Evolutionary conservation across 192 early-diverging fungal genomes (phyloP).

Genomic region (Rhizoclosmatium sp.): DNA sequence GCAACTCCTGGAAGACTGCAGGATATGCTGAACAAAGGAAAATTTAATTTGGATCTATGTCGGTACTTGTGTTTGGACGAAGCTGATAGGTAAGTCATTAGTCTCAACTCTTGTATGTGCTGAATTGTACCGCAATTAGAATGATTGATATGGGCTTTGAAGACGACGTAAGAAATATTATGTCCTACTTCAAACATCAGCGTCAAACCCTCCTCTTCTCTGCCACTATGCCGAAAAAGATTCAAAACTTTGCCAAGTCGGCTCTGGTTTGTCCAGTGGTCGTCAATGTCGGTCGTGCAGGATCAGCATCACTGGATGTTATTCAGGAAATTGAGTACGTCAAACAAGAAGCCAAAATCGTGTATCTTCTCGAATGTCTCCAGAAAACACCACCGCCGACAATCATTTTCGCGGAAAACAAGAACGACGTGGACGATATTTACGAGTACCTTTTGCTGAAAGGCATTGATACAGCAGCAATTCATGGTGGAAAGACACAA

Average conservation of each 20-base stretch:
- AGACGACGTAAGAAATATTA: constrained; percentile 93
- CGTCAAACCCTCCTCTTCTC: constrained; percentile 97
- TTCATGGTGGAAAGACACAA: constrained; percentile 96
- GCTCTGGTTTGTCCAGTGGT: constrained; percentile 88
- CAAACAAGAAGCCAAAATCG: constrained; percentile 93
- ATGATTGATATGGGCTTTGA: constrained; percentile 99
- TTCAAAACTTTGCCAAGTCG: constrained; percentile 93
- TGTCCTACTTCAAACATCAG: constrained; percentile 94
- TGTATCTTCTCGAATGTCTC: constrained; percentile 92
- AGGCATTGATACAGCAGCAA: constrained; percentile 92
- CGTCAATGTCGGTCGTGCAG: constrained; percentile 98
- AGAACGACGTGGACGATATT: constrained; percentile 99
- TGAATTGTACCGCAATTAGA: not conserved
- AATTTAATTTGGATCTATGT: constrained; percentile 88
- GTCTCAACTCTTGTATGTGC: not conserved
- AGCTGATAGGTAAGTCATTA: constrained; percentile 76
- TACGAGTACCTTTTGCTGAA: constrained; percentile 96
- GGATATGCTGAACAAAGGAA: constrained; percentile 89
- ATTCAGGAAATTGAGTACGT: constrained; percentile 99
- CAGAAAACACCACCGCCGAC: constrained; percentile 97
- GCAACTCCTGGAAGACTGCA: constrained; percentile 95
- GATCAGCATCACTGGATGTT: constrained; percentile 95
- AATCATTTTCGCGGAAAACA: constrained; percentile 97
- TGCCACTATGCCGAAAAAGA: constrained; percentile 98
- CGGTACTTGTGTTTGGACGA: constrained; percentile 94